Conservation (phyloP, 1,284 basidiomycete species). For the Fereydounia khargensis region DNA sequence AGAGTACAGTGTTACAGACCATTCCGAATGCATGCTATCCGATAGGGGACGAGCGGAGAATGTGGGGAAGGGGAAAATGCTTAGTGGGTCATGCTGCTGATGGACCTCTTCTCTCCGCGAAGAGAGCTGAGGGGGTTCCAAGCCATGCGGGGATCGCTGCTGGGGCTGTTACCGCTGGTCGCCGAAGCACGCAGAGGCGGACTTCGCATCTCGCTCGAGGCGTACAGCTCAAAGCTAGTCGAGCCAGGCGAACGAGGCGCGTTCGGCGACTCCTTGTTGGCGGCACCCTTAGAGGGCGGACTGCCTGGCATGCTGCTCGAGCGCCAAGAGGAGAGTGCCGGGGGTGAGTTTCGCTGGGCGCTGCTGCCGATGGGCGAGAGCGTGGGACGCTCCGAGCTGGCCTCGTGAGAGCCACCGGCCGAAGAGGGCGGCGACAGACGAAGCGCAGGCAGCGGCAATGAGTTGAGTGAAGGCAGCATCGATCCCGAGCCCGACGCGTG, state of each 20-base stretch:
- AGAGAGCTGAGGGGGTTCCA: conserved; percentile 26
- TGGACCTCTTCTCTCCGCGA: conserved; percentile 23
- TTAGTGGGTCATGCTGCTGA: conserved; percentile 16
- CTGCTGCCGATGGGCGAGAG: neutral
- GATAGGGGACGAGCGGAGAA: no score
- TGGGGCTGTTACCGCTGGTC: neutral
- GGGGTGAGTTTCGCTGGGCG: neutral
- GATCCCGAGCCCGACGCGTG: neutral
- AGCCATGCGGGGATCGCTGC: conserved; percentile 17
- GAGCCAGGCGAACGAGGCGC: neutral
- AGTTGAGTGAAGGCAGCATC: conserved; percentile 15
- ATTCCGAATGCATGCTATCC: no score
- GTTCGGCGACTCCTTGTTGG: conserved; percentile 4
- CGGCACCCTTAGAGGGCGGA: neutral
- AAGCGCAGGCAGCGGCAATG: conserved; percentile 20
- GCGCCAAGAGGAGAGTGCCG: conserved; percentile 7
- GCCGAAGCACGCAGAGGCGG: neutral
- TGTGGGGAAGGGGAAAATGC: no score
- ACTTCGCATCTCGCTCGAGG: neutral
- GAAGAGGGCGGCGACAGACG: conserved; percentile 23
- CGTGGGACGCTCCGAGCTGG: neutral
- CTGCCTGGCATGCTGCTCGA: neutral
- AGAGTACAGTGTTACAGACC: no score
- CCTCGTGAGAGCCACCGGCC: neutral
- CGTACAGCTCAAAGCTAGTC: neutral